Conservation (phyloP, 2,329 filamentous ascomycete genomes). For the Arthrobotrys sphaeroides region DNA sequence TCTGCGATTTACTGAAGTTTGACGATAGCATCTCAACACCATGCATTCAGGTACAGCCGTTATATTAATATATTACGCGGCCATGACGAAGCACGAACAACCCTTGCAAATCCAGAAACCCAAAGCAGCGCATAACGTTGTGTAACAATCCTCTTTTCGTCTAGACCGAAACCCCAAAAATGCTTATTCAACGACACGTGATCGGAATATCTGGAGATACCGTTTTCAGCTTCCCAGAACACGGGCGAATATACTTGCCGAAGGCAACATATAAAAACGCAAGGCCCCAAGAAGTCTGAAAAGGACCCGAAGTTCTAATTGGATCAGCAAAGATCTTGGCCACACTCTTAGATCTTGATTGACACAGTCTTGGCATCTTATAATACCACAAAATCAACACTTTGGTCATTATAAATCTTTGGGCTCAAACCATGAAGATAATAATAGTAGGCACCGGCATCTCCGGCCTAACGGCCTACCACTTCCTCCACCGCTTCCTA, state of each 20-base stretch:
- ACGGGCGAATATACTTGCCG: neutral
- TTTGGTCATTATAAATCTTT: neutral
- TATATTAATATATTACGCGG: slow-evolving; percentile 32
- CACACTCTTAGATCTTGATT: neutral
- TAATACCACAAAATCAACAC: slow-evolving; percentile 3
- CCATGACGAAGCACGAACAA: slow-evolving; percentile 19
- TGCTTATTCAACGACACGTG: neutral
- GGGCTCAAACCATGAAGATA: slow-evolving; percentile 42
- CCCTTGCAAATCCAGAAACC: neutral
- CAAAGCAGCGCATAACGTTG: slow-evolving; percentile 40
- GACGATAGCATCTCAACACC: too few species aligned
- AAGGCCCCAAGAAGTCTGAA: neutral
- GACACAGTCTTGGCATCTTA: too few species aligned
- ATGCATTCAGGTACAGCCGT: too few species aligned
- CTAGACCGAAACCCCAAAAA: neutral
- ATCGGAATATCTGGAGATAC: slow-evolving; percentile 5
- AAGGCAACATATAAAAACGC: neutral
- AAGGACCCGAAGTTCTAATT: neutral
- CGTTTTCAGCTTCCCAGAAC: neutral
- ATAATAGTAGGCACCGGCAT: slow-evolving; percentile 50
- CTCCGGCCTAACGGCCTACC: slow-evolving; percentile 46
- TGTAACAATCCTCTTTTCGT: slow-evolving; percentile 20
- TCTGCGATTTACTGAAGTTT: too few species aligned
- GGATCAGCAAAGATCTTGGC: neutral
- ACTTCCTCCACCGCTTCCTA: slow-evolving; percentile 49